Percentiles rank a stretch among this genome's conserved stretches.
phyloP scores from a whole-genome alignment of 1,284 basidiomycete species.

The Trametes polyzona region DNA sequence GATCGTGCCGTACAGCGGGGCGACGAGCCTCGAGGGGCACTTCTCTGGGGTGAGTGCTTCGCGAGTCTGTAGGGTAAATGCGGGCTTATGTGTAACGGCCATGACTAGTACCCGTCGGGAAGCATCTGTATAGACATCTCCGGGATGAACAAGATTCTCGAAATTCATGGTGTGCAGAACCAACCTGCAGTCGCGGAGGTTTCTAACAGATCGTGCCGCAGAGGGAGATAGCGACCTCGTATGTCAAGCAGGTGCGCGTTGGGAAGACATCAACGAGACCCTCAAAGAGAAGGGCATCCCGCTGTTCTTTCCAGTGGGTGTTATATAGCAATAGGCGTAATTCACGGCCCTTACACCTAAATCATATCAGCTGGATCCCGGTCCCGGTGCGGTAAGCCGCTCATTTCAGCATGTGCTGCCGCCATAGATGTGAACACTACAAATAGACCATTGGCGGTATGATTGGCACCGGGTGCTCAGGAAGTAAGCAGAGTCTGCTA shows the following conservation, averaged over 20 bases:
- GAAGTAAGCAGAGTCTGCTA: constrained; percentile 35
- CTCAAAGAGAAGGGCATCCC: constrained; percentile 72
- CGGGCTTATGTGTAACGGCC: background rate
- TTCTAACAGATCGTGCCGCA: constrained; percentile 26
- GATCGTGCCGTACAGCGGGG: constrained; percentile 62
- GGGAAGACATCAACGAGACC: constrained; percentile 86
- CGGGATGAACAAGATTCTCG: constrained; percentile 82
- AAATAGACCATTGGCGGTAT: constrained; percentile 62
- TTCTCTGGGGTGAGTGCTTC: constrained; percentile 58
- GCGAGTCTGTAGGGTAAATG: background rate
- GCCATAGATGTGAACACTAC: no score
- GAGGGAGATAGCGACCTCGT: constrained; percentile 72
- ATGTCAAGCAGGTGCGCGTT: constrained; percentile 83
- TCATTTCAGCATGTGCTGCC: no score
- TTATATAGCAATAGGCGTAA: no score
- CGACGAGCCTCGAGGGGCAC: constrained; percentile 63
- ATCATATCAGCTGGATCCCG: constrained; percentile 53
- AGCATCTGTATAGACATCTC: constrained; percentile 88
- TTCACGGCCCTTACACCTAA: no score
- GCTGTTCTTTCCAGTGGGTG: constrained; percentile 70
- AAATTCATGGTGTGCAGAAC: constrained; percentile 72
- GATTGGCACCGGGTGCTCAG: constrained; percentile 60
- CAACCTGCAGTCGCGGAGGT: background rate
- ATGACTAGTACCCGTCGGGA: constrained; percentile 52
- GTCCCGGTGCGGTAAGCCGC: constrained; percentile 53